These are phyloP conservation scores for Monosporozyma yasuniensis DNA, from an alignment of 805 yeast species.

Conservation along the genomic window DNA sequence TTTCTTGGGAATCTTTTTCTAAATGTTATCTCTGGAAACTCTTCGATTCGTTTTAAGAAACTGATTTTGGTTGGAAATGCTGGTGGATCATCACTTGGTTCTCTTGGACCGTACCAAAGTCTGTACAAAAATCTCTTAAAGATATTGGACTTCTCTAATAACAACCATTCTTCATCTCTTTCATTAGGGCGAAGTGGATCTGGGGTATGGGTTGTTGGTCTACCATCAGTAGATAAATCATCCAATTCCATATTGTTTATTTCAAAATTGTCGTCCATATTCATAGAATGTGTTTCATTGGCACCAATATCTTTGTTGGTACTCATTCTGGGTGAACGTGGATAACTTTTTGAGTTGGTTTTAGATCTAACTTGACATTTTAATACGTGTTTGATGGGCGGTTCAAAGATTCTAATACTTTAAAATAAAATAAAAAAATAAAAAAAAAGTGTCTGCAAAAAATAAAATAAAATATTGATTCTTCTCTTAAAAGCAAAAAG, in stretches of 20 bases:
- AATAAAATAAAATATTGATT: background rate
- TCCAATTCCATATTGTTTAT: background rate
- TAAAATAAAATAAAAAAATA: background rate
- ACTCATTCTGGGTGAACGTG: background rate
- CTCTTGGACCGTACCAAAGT: constrained; percentile 50
- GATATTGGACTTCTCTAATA: constrained; percentile 10
- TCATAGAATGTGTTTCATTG: background rate
- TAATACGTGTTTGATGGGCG: background rate
- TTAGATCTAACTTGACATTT: background rate
- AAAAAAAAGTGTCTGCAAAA: background rate
- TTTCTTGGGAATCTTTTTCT: constrained; percentile 22
- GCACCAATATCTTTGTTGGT: background rate
- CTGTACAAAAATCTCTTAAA: constrained; percentile 22
- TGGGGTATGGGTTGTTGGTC: background rate
- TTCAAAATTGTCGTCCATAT: background rate
- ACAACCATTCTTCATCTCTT: constrained; percentile 16
- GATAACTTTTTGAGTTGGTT: background rate
- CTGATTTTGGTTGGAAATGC: constrained; percentile 21
- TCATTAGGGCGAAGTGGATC: background rate
- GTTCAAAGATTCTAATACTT: background rate
- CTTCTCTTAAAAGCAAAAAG: background rate
- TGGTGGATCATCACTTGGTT: constrained; percentile 42
- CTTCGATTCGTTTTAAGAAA: constrained; percentile 31
- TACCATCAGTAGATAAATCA: background rate
- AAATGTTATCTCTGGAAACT: constrained; percentile 34